A percentile compares a stretch with the other conserved stretches of the same genome.
phyloP scores from a whole-genome alignment of 805 yeast genomes.

The Lipomyces mesembrius region DNA sequence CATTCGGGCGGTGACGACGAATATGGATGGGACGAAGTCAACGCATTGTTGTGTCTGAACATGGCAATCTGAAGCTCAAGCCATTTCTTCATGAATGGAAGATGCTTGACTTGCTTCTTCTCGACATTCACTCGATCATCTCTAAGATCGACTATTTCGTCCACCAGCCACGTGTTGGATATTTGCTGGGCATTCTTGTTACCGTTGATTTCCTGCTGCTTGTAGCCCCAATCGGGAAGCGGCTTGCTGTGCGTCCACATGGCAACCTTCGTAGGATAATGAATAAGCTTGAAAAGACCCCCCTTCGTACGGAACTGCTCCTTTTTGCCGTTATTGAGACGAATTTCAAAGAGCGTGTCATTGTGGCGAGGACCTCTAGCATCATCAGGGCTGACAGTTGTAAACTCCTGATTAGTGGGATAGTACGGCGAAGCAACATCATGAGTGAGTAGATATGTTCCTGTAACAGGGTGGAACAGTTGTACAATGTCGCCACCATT shows the following conservation, averaged over 20 bases:
- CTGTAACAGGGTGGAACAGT: constrained; percentile 77
- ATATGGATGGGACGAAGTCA: constrained; percentile 89
- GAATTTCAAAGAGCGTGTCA: constrained; percentile 78
- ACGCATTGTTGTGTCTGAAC: constrained; percentile 90
- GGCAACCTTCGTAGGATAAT: constrained; percentile 85
- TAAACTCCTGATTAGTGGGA: constrained; percentile 93
- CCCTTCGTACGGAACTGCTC: constrained; percentile 69
- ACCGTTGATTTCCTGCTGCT: constrained; percentile 94
- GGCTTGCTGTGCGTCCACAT: constrained; percentile 86
- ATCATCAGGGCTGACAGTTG: constrained; percentile 66
- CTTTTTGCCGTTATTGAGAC: constrained; percentile 60
- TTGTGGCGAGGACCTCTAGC: constrained; percentile 62
- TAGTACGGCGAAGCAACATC: constrained; percentile 94
- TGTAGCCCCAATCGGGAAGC: constrained; percentile 94
- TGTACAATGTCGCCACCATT: constrained; percentile 75
- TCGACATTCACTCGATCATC: constrained; percentile 64
- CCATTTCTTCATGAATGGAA: constrained; percentile 87
- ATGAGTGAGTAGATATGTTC: constrained; percentile 81
- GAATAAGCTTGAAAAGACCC: constrained; percentile 70
- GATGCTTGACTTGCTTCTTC: constrained; percentile 63
- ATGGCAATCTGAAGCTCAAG: constrained; percentile 82
- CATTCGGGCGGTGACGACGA: constrained; percentile 90
- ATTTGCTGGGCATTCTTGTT: constrained; percentile 75
- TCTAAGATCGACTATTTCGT: constrained; percentile 64
- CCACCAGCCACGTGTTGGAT: constrained; percentile 77